Evolutionary conservation across 2,329 filamentous ascomycete genomes (phyloP), one percentile per base, ranked within the genome.

Genomic region (Colletotrichum liaoningense): DNA sequence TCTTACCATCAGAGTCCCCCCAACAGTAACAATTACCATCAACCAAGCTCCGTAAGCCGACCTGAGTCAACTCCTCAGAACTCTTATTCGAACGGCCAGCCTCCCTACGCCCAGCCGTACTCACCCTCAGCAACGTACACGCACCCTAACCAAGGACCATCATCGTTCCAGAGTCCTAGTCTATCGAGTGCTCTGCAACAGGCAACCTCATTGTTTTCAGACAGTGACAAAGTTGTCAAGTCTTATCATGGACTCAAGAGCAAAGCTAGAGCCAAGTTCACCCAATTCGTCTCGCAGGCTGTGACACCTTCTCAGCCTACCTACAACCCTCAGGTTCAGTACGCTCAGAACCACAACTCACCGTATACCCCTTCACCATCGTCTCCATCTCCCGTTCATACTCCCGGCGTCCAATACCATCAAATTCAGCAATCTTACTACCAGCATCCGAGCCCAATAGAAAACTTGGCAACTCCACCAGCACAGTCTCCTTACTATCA

Each of bases 241-340:
- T 71, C 69, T 12, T 67, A 56, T 26, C 56, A 71, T 11, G 57
- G 28, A 2, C 42, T 63, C 49, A 71, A 68, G 28, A 56, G 12
- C 7, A 68, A 63, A 9, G 63, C 69, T 0, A 22, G 16, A 14
- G 35, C 42, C 11, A 71, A 38, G 24, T 1, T 71, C 16, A 62
- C 63, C 0, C 63, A 71, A 11, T 68, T 67, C 26, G 56, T 71
- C 14, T 22, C 26, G 3, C 69, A 71, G 6, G 12, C 35, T 4
- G 33, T 49, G 8, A 22, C 28, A 8, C 56, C 62, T n/a, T 28
- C 12, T 6, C 26, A 12, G 4, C 63, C 65, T 5, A 5, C 3
- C 26, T 22, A 28, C 2, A 9, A 9, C 5, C 30, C 33, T 8
- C 42, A 38, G 12, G 9, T 46, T 4, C 33, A 60, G n/a, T n/a